Evolutionary conservation across 495 filamentous ascomycete genomes (phyloP).

Genomic region (Neurospora hispaniola): DNA sequence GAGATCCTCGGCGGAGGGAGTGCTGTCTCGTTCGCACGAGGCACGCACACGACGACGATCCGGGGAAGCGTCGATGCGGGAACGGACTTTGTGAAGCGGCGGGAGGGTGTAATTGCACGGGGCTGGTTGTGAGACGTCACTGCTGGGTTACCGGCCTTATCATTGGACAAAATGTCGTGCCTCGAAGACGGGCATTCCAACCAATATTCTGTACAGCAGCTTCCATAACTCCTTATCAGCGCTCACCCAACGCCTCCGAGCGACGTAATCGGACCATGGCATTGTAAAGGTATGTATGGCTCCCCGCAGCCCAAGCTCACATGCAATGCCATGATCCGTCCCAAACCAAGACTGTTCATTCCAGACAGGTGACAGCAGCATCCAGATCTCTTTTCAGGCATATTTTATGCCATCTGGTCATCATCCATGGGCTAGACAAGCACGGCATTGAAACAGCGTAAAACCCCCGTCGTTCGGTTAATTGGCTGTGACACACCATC

Average conservation of each 20-base stretch:
- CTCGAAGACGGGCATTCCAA: no score
- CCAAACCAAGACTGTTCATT: not conserved
- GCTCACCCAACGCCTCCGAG: not conserved
- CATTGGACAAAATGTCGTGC: not conserved
- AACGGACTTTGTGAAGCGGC: not conserved
- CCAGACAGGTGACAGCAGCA: not conserved
- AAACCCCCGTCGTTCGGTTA: not conserved
- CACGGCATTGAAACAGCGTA: not conserved
- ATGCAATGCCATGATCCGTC: conserved; percentile 1
- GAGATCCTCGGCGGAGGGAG: not conserved
- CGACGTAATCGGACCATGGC: conserved; percentile 6
- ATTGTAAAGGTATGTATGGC: not conserved
- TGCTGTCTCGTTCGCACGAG: not conserved
- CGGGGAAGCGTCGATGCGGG: not conserved
- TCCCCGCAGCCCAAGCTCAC: conserved; percentile 2
- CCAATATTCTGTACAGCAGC: not conserved
- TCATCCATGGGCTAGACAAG: not conserved
- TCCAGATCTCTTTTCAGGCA: not conserved
- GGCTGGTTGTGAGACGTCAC: conserved; percentile 6
- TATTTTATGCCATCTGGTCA: not conserved
- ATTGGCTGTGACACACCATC: not conserved
- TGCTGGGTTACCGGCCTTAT: not conserved
- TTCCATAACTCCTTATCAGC: not conserved
- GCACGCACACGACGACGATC: not conserved
- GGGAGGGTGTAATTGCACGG: not conserved